phyloP scores from a whole-genome alignment of 2,329 filamentous ascomycete genomes.

The Myriosclerotinia scirpicola region DNA sequence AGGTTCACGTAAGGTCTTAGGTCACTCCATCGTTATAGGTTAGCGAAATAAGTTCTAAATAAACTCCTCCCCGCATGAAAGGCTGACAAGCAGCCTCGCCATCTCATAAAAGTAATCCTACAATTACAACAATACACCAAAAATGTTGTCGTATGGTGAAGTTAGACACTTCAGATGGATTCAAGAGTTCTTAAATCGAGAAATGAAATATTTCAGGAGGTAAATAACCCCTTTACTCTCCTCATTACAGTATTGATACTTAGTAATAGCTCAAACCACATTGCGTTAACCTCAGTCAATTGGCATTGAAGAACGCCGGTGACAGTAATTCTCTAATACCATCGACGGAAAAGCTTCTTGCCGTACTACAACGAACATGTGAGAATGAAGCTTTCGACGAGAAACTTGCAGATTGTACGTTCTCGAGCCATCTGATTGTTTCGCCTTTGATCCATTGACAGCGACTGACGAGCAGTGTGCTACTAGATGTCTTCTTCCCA shows the following conservation, averaged over 20 bases:
- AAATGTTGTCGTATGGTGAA: constrained; percentile 9
- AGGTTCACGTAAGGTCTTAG: too few species aligned
- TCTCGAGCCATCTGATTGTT: constrained; percentile 49
- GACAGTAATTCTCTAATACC: constrained; percentile 47
- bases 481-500: constrained; percentile 79
- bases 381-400: constrained; percentile 62
- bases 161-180: constrained; percentile 33
- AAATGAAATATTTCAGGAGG: constrained; percentile 41
- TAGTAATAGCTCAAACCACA: constrained; percentile 57
- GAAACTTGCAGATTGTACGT: constrained; percentile 89
- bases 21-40: too few species aligned
- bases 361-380: constrained; percentile 46
- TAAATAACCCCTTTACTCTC: constrained; percentile 21
- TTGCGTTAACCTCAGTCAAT: constrained; percentile 60
- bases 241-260: background rate
- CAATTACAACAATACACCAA: background rate
- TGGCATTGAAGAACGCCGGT: constrained; percentile 52
- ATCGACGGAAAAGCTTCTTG: constrained; percentile 49
- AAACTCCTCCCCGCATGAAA: constrained; percentile 7
- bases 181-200: constrained; percentile 33
- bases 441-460: background rate
- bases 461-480: background rate
- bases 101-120: background rate
- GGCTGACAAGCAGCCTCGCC: constrained; percentile 18
- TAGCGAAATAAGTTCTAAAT: background rate